phyloP scores from a whole-genome alignment of 139 green algal genomes.

The Tetratostichococcus sp. region DNA sequence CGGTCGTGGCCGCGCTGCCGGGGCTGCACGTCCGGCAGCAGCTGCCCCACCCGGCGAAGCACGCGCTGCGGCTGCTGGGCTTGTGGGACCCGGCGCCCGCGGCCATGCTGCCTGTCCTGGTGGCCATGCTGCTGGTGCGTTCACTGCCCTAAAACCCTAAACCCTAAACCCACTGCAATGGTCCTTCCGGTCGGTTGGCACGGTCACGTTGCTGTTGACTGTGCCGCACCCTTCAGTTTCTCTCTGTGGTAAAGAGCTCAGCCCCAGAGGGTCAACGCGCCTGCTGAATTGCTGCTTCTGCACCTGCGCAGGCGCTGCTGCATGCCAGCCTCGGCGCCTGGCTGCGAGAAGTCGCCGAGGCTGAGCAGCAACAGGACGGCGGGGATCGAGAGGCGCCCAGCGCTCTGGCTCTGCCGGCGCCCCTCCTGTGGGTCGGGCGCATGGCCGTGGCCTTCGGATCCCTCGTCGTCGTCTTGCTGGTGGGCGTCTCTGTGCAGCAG shows the following conservation, averaged over 20 bases:
- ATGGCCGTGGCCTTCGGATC: constrained; percentile 16
- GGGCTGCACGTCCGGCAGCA: constrained; percentile 11
- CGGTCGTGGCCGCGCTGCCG: constrained; percentile 11
- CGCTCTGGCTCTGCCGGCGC: not conserved
- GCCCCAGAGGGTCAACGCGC: no score
- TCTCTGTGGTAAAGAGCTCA: no score
- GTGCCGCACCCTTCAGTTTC: no score
- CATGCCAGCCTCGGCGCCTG: constrained; percentile 14
- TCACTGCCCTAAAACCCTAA: no score
- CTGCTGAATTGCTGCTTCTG: constrained; percentile 4
- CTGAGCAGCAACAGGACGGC: not conserved
- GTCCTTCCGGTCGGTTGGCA: no score
- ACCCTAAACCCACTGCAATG: no score
- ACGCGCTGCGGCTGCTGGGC: constrained; percentile 16
- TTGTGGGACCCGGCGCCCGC: constrained; percentile 6
- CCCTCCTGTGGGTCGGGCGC: constrained; percentile 1
- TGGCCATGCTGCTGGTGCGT: constrained; percentile 28
- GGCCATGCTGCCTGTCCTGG: constrained; percentile 29
- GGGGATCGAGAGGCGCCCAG: not conserved
- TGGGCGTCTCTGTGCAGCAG: not conserved
- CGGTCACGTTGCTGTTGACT: no score
- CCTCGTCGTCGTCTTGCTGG: constrained; percentile 16
- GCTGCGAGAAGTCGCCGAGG: not conserved
- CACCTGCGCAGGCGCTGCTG: constrained; percentile 17
- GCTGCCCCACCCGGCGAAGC: not conserved